Evolutionary conservation across 1,284 basidiomycete species (phyloP).

Genomic region (Moesziomyces globuligerus): DNA sequence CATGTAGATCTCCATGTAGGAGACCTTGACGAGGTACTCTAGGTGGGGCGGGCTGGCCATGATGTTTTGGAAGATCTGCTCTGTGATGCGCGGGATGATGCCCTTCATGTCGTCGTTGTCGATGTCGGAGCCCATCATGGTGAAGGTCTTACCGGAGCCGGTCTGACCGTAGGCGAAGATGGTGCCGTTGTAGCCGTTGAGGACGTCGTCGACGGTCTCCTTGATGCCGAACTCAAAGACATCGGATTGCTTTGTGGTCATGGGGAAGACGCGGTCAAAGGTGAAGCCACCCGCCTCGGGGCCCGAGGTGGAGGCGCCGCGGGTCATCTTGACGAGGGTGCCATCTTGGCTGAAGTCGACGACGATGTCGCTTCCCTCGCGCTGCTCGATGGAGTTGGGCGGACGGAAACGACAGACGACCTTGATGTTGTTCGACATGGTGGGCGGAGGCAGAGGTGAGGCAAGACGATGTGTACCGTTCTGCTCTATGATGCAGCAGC

Average conservation of each 20-base stretch:
- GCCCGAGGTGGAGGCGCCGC: slow-evolving; percentile 62
- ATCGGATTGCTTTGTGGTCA: slow-evolving; percentile 88
- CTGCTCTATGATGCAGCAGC: not conserved
- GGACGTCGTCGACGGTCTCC: slow-evolving; percentile 80
- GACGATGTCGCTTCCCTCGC: slow-evolving; percentile 88
- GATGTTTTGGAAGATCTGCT: slow-evolving; percentile 98
- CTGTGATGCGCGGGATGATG: slow-evolving; percentile 97
- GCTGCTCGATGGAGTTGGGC: slow-evolving; percentile 87
- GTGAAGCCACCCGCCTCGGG: slow-evolving; percentile 85
- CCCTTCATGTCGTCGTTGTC: slow-evolving; percentile 81
- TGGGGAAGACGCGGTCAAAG: slow-evolving; percentile 95
- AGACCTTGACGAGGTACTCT: slow-evolving; percentile 99
- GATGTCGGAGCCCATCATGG: slow-evolving; percentile 83
- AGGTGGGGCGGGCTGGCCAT: slow-evolving; percentile 92
- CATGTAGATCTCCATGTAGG: slow-evolving; percentile 99
- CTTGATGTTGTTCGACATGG: slow-evolving; percentile 64
- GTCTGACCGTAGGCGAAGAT: slow-evolving; percentile 97
- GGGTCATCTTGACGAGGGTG: slow-evolving; percentile 76
- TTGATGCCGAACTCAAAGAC: slow-evolving; percentile 99
- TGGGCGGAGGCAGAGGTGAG: not conserved
- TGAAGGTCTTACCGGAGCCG: slow-evolving; percentile 73
- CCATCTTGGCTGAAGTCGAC: slow-evolving; percentile 86
- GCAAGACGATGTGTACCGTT: not conserved
- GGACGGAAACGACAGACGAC: slow-evolving; percentile 78
- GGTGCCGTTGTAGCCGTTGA: slow-evolving; percentile 94